phyloP scores from a whole-genome alignment of 768 basidiomycete genomes.

The Pholiota conissans region DNA sequence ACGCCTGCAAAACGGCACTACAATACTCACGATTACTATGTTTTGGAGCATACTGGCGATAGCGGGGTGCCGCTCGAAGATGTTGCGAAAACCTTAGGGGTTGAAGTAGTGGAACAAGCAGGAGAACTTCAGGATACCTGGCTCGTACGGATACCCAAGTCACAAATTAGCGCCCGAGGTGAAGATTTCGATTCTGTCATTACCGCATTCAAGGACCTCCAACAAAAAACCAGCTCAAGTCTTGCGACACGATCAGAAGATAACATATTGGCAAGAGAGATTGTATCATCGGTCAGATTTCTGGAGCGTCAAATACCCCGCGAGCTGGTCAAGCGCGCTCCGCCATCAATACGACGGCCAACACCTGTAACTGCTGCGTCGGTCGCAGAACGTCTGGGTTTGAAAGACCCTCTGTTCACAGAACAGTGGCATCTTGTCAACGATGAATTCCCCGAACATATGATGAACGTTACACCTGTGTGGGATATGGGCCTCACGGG shows the following conservation, averaged over 20 bases:
- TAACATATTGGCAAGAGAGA: slow-evolving; percentile 33
- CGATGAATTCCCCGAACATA: slow-evolving; percentile 72
- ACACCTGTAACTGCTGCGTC: slow-evolving; percentile 36
- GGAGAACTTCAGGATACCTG: slow-evolving; percentile 82
- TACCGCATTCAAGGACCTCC: slow-evolving; percentile 46
- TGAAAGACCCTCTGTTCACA: slow-evolving; percentile 80
- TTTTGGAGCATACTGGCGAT: slow-evolving; percentile 52
- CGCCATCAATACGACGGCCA: slow-evolving; percentile 48
- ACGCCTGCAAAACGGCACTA: slow-evolving; percentile 53
- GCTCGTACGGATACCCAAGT: slow-evolving; percentile 68
- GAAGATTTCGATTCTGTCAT: slow-evolving; percentile 48
- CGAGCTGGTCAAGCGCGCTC: slow-evolving; percentile 71
- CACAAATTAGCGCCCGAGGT: slow-evolving; percentile 30
- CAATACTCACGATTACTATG: slow-evolving; percentile 78
- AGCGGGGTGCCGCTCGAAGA: slow-evolving; percentile 53
- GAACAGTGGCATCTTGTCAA: slow-evolving; percentile 96
- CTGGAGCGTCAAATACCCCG: slow-evolving; percentile 62
- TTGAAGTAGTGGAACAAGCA: slow-evolving; percentile 84
- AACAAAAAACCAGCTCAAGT: slow-evolving; percentile 27
- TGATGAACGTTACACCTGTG: slow-evolving; percentile 86
- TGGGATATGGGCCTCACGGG: slow-evolving; percentile 93
- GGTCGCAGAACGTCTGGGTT: slow-evolving; percentile 56
- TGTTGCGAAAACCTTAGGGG: slow-evolving; percentile 59
- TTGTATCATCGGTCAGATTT: slow-evolving; percentile 56
- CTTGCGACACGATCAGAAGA: slow-evolving; percentile 43